Evolutionary conservation across 2,329 filamentous ascomycete species (phyloP), one percentile per base, ranked within the genome.

Genomic region (Fusarium marasasianum): DNA sequence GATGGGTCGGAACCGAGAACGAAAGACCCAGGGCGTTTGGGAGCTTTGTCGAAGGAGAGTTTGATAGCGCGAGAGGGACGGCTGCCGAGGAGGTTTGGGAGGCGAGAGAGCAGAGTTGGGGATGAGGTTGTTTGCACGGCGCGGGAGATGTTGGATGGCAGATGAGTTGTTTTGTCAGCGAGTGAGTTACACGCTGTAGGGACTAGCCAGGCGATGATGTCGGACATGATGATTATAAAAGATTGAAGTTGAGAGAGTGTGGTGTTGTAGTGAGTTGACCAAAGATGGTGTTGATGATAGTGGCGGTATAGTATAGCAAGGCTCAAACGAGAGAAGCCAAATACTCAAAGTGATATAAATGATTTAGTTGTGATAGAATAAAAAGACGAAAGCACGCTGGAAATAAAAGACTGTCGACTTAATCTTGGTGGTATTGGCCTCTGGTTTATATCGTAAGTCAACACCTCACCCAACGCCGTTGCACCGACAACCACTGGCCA

Each of bases 181-280:
- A 66, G 69, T 15, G 81, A 79, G 72, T 79, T 77, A 55, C 79
- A 78, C 29, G 81, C 76, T 66, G 82, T 81, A 45, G 82, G 82
- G 56, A 84, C 79, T 73, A 84, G 81, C 82, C 82, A 84, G 75
- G 82, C 82, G 75, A 84, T 83, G 67, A 82, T 77, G 64, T 83
- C 76, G 69, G 75, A 76, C 68, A 74, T 69, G 47, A 50, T 71
- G 61, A 17, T 37, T 6, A 24, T 24, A 48, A 59, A 69, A 65
- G 44, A 56, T 22, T 38, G 40, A 20, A 13, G 58, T 14, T 33
- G 51, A 76, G 63, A 20, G 53, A 71, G 48, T 45, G 66, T 66
- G 15, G 40, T 45, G 37, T 43, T 43, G 20, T 45, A 63, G 62
- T 53, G 65, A 67, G 64, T 69, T 60, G 59, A 48, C 37, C 53